Conservation (phyloP, 306 rosid species). For the Benincasa hispida region DNA sequence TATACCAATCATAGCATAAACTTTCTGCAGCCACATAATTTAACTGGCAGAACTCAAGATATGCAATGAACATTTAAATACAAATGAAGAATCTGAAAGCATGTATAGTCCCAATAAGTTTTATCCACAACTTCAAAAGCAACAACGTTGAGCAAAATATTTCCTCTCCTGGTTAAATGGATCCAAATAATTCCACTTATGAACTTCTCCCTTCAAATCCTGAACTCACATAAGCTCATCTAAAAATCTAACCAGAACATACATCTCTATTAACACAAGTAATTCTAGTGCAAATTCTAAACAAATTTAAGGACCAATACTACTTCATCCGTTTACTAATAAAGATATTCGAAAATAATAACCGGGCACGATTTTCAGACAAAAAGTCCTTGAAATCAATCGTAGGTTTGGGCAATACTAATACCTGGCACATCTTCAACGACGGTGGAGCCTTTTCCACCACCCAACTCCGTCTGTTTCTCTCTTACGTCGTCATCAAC, state of each 20-base stretch:
- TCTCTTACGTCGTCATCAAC: constrained; percentile 61
- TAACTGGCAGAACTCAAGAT: neutral
- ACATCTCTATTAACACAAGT: neutral
- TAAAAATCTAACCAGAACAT: neutral
- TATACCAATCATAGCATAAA: constrained; percentile 5
- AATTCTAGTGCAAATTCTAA: neutral
- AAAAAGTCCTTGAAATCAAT: too few species aligned
- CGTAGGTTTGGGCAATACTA: constrained; percentile 13
- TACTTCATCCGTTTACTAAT: neutral
- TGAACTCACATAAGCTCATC: neutral
- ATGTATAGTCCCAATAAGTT: neutral
- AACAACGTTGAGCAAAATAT: neutral
- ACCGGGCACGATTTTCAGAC: neutral
- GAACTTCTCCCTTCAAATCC: neutral
- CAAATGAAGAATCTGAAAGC: neutral
- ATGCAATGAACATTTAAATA: neutral
- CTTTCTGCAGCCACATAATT: constrained; percentile 1
- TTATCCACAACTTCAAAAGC: neutral
- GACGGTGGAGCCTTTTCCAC: constrained; percentile 33
- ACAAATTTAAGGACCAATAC: neutral
- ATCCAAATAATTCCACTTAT: neutral
- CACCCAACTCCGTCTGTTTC: constrained; percentile 32
- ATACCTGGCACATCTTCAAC: constrained; percentile 60
- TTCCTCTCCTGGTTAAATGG: neutral
- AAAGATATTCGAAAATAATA: neutral